Base-by-base conservation (phyloP, 2,329 filamentous ascomycete species). In the Colletotrichum paranaense region DNA sequence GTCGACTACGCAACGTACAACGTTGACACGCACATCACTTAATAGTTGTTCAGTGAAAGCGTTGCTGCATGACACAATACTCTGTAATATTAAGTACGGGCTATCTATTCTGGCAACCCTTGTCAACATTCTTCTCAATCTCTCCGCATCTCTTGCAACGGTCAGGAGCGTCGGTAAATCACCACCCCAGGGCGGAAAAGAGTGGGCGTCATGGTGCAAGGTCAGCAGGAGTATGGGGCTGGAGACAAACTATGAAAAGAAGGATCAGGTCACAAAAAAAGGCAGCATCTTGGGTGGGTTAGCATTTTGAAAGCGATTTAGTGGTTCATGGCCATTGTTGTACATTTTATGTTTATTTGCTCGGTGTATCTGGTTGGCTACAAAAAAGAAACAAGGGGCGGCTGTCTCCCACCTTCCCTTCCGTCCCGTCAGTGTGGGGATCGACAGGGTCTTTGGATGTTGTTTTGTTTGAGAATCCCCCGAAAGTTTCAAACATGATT, bases 1-100 rank as follows among this genome's bases (percentile, higher is more conserved):
- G 88, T 90, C 24, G 90, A 92, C 77, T 92, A 92, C 76, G 86
- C 89, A 24, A 90, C 87, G 67, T 91, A 90, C 77, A 91, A 91
- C 75, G 83, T 90, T 70, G 89, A 89, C 1, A 91, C 89, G 4
- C 89, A 91, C 77, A 89, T 91, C 84, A 79, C 84, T 62, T 83
- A 86, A 76, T 75, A 84, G 86, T 6, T 19, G 1, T 5, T 8
- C 12, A 22, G 75, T n/a, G 16, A 35, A 35, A 32, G 32, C 22
- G 16, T n/a, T n/a, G 42, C n/a, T n/a, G n/a, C 11, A 53, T n/a
- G 14, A 42, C 16, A 5, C 38, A 30, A 7, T 32, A 24, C 28
- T 24, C n/a, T 14, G 60, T 35, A 24, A 14, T 24, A 19, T 12
- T 8, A 32, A 7, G 38, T 42, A 42, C 38, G 38, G 12, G 42